These are phyloP conservation scores for Echria macrotheca DNA, from an alignment of 495 filamentous ascomycete species.

Conservation along the genomic window DNA sequence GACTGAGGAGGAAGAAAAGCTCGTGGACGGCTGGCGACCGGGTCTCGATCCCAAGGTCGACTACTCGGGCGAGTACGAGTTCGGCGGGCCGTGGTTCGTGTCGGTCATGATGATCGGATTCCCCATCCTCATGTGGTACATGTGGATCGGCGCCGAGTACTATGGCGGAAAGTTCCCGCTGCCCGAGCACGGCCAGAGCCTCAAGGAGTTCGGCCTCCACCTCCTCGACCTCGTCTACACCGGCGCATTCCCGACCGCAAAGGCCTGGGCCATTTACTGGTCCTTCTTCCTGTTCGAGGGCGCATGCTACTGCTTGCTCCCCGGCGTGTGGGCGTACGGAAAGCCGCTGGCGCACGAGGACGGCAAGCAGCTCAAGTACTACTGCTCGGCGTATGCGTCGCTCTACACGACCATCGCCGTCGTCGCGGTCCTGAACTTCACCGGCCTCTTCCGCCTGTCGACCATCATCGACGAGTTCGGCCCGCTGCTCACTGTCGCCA, in stretches of 20 bases:
- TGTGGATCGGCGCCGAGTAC: constrained; percentile 94
- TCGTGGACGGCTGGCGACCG: constrained; percentile 62
- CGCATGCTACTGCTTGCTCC: constrained; percentile 72
- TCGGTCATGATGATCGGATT: constrained; percentile 85
- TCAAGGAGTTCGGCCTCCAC: constrained; percentile 60
- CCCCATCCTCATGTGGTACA: constrained; percentile 93
- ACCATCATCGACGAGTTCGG: constrained; percentile 96
- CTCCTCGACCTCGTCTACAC: constrained; percentile 66
- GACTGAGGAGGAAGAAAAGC: constrained; percentile 29
- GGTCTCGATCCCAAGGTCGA: constrained; percentile 74
- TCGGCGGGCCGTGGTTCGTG: constrained; percentile 77
- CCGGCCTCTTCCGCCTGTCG: constrained; percentile 82
- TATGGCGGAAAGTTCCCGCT: constrained; percentile 78
- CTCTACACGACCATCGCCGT: constrained; percentile 81
- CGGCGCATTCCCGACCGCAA: constrained; percentile 70
- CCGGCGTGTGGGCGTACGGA: constrained; percentile 76
- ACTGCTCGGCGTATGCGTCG: constrained; percentile 82
- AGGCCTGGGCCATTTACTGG: constrained; percentile 94
- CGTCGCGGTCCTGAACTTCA: constrained; percentile 64
- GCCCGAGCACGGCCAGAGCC: constrained; percentile 59
- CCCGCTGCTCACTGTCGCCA: constrained; percentile 81
- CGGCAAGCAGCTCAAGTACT: constrained; percentile 82
- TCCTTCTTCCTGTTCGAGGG: constrained; percentile 79
- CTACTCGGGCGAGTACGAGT: constrained; percentile 76
- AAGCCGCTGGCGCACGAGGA: constrained; percentile 79